These are phyloP conservation scores for Echites panduratus DNA, from an alignment of 257 asterid species.

Conservation along the genomic window DNA sequence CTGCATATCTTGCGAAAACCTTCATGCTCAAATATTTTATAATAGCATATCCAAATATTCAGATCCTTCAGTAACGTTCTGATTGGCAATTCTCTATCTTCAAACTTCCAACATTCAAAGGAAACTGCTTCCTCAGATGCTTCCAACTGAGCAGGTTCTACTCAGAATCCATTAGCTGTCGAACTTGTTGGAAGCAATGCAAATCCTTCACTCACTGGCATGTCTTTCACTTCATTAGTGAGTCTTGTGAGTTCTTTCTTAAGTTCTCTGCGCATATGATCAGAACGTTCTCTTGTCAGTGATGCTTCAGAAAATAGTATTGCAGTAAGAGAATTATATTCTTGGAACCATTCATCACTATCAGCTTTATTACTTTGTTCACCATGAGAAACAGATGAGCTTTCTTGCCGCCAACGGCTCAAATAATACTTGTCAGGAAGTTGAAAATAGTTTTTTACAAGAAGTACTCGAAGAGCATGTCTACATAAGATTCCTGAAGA, in stretches of 20 bases:
- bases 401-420: conserved; percentile 55
- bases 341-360: conserved; percentile 45
- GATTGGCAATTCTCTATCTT: background rate
- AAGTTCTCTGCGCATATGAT: conserved; percentile 47
- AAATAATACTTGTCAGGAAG: conserved; percentile 52
- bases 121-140: background rate
- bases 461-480: conserved; percentile 61
- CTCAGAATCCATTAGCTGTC: conserved; percentile 28
- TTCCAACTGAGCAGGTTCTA: conserved; percentile 1
- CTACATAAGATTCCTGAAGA: conserved; percentile 59
- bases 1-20: background rate
- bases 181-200: conserved; percentile 27
- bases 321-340: conserved; percentile 45
- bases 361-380: conserved; percentile 23
- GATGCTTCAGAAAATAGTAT: conserved; percentile 52
- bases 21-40: background rate
- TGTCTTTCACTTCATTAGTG: conserved; percentile 39
- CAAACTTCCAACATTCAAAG: background rate
- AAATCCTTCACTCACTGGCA: conserved; percentile 41
- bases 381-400: conserved; percentile 30
- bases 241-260: conserved; percentile 42
- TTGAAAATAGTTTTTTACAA: conserved; percentile 55
- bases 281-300: conserved; percentile 44
- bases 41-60: background rate
- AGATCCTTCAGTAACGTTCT: background rate